A percentile compares a stretch with the other conserved stretches of the same genome.
phyloP scores from a whole-genome alignment of 371 early-diverging fungal genomes.

The Mucor lusitanicus region DNA sequence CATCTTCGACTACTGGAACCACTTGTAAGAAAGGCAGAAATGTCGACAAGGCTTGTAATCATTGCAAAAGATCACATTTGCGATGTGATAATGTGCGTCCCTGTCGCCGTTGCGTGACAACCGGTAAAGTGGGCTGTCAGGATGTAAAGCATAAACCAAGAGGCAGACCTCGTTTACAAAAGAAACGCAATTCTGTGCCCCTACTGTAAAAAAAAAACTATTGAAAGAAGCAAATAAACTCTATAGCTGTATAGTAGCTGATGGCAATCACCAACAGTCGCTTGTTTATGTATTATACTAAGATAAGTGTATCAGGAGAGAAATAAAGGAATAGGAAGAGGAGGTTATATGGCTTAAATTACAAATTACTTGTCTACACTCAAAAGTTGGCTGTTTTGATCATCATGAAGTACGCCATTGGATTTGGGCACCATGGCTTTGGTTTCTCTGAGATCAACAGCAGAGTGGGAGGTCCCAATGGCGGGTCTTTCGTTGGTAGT shows the following conservation, averaged over 20 bases:
- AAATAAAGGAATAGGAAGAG: not conserved
- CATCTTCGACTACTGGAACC: not conserved
- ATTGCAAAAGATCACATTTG: slow-evolving; percentile 48
- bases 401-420: slow-evolving; percentile 31
- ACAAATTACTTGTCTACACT: slow-evolving; percentile 20
- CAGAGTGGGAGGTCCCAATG: slow-evolving; percentile 36
- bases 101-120: slow-evolving; percentile 41
- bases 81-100: slow-evolving; percentile 47
- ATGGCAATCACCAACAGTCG: not conserved
- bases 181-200: not conserved
- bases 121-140: slow-evolving; percentile 44
- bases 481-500: slow-evolving; percentile 17
- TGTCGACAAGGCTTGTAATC: slow-evolving; percentile 49
- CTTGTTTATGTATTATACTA: not conserved
- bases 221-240: not conserved
- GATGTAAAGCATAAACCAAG: slow-evolving; percentile 50
- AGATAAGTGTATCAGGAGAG: too few relatives aligned
- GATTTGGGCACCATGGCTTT: slow-evolving; percentile 13
- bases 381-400: slow-evolving; percentile 37
- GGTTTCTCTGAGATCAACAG: slow-evolving; percentile 30
- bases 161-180: slow-evolving; percentile 34
- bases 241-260: not conserved
- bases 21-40: slow-evolving; percentile 33
- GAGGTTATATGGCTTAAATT: not conserved
- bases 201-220: not conserved